Base-by-base conservation (phyloP, 306 rosid genomes). In the Adenanthera pavonina region DNA sequence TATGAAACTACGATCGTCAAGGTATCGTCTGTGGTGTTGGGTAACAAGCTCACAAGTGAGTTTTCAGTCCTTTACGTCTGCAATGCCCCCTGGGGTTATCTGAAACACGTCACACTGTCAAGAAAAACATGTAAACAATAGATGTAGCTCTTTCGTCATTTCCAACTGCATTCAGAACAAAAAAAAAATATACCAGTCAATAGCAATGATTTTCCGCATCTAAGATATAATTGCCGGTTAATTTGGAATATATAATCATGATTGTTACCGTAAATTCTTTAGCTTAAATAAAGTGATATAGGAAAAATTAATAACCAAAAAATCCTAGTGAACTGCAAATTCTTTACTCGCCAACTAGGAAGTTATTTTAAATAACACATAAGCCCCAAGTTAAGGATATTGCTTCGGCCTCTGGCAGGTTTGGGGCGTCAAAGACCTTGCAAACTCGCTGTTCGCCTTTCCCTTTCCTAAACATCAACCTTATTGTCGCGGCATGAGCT, bases 371-470 rank as follows among this genome's bases (percentile, higher is more conserved):
- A 69, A 54, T 7, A 19, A 14, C 25, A 2, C 35, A 68, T 12
- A 76, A 57, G 33, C 73, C 15, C 36, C 10, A 6, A 56, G 66
- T 59, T 62, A 92, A 93, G 99, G 99, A 95, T 95, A 92, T 95
- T 76, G 99, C 97, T 95, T 95, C 99, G 19, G 97, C 90, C 88
- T 95, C 99, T 17, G 98, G 96, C 81, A 90, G 87, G 84, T 95
- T 93, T 64, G 99, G 99, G 62, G 97, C 98, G 30, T 95, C 99
- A 78, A 89, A 95, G 82, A 93, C 93, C 88, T 95, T 92, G 90
- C 99, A 93, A 77, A 93, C 84, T 35, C 99, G 97, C 74, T 95
- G 99, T 20, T 93, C 99, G 3, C 99, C 98, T 86, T 95, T 95
- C 69, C 99, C 99, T 84, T 95, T 93, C 87, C 99, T 89, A 86